Evolutionary conservation across 495 filamentous ascomycete species (phyloP).

Genomic region (Hypoxylon perforatum): DNA sequence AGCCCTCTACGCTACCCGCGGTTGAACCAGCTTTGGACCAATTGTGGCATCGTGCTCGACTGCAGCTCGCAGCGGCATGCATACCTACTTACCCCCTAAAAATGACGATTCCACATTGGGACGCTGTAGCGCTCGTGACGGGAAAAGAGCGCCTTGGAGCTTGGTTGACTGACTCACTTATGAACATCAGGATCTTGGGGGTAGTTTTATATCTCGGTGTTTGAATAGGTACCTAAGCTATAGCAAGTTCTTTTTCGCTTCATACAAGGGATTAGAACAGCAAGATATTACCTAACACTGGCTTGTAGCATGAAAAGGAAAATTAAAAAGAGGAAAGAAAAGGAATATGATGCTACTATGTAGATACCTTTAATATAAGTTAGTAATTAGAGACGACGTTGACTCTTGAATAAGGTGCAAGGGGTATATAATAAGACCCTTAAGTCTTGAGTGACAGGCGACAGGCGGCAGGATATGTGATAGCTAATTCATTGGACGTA

Average conservation of each 20-base stretch:
- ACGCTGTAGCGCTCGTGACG: constrained; percentile 31
- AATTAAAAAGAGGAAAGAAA: too few species aligned
- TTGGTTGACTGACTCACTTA: constrained; percentile 34
- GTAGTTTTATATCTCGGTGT: not conserved
- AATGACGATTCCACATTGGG: constrained; percentile 34
- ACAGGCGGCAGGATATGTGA: not conserved
- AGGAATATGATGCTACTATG: too few species aligned
- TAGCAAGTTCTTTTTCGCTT: too few species aligned
- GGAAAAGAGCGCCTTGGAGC: constrained; percentile 18
- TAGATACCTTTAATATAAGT: too few species aligned
- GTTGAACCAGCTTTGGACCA: constrained; percentile 32
- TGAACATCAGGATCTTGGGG: not conserved
- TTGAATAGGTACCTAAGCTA: too few species aligned
- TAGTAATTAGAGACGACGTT: too few species aligned
- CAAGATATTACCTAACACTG: too few species aligned
- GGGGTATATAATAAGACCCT: too few species aligned
- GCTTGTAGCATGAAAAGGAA: too few species aligned
- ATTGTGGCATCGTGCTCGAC: constrained; percentile 30
- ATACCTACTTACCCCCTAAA: constrained; percentile 31
- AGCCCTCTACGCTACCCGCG: constrained; percentile 37
- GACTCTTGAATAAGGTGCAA: too few species aligned
- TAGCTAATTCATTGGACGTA: constrained; percentile 2
- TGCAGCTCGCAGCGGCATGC: constrained; percentile 42
- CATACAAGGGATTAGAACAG: too few species aligned
- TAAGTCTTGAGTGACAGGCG: not conserved